Conservation (phyloP, 2,329 filamentous ascomycete genomes). For the Hymenoscyphus scutula region DNA sequence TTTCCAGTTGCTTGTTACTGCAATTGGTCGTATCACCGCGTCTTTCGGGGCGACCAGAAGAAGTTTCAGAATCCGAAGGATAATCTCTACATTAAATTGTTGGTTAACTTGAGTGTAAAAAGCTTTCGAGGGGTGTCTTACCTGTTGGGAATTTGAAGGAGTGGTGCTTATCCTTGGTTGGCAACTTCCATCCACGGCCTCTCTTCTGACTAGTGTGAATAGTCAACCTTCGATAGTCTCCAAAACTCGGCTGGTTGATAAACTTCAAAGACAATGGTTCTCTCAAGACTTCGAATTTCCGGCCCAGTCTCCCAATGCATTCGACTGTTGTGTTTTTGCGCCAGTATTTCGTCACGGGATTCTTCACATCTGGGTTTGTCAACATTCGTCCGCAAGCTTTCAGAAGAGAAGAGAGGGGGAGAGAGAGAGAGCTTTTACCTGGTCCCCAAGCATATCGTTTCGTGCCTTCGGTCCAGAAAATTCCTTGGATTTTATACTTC, state of each 20-base stretch:
- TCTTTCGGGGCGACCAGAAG: background rate
- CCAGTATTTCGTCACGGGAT: background rate
- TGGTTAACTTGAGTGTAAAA: background rate
- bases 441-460: background rate
- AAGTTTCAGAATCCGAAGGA: background rate
- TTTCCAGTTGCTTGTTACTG: background rate
- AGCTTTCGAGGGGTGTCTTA: background rate
- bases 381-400: background rate
- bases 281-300: background rate
- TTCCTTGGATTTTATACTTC: background rate
- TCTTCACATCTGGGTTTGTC: background rate
- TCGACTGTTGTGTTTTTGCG: background rate
- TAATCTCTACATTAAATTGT: background rate
- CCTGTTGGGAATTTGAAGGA: background rate
- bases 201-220: background rate
- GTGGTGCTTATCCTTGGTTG: background rate
- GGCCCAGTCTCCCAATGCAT: background rate
- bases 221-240: background rate
- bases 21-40: background rate
- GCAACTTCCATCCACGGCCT: background rate
- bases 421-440: background rate
- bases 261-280: background rate
- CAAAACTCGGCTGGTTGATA: background rate
- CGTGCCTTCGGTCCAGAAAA: background rate
- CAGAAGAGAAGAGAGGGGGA: background rate